phyloP scores from a whole-genome alignment of 2,329 filamentous ascomycete species.

The Pseudogymnoascus sp. region DNA sequence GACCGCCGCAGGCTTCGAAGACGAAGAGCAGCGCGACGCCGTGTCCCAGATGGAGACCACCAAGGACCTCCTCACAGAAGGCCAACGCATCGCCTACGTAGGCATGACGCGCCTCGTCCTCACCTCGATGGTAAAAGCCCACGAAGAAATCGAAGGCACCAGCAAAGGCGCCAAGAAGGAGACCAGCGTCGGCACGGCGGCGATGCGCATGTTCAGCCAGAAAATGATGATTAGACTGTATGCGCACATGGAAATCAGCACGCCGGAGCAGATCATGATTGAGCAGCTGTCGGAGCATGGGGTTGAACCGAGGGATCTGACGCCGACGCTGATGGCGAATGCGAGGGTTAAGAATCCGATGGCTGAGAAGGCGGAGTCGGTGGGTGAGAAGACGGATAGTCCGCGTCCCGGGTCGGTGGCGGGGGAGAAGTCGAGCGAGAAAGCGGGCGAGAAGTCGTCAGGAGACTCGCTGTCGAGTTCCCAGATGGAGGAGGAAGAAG shows the following conservation, averaged over 20 bases:
- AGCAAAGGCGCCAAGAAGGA: conserved; percentile 65
- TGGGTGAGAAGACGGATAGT: conserved; percentile 19
- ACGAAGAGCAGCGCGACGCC: conserved; percentile 78
- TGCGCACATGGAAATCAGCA: conserved; percentile 89
- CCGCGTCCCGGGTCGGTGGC: conserved; percentile 23
- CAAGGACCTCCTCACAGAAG: conserved; percentile 89
- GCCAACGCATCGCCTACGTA: conserved; percentile 92
- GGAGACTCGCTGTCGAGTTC: conserved; percentile 9
- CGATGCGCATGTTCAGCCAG: conserved; percentile 90
- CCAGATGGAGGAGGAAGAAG: conserved; percentile 33
- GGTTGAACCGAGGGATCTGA: conserved; percentile 74
- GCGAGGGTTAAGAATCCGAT: conserved; percentile 88
- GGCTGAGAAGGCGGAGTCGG: conserved; percentile 39
- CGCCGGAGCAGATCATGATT: conserved; percentile 94
- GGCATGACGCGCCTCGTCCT: conserved; percentile 78
- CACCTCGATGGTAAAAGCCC: conserved; percentile 63
- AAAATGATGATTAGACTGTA: conserved; percentile 97
- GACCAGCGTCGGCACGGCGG: conserved; percentile 60
- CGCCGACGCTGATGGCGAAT: conserved; percentile 81
- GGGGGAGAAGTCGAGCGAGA: not conserved
- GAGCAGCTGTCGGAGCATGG: conserved; percentile 92
- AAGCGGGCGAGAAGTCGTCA: not conserved
- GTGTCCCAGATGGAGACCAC: conserved; percentile 89
- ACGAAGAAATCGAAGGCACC: conserved; percentile 48
- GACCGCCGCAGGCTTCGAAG: conserved; percentile 50